Evolutionary conservation across 169 alveolate species (phyloP).

Genomic region (Plasmodium yoelii): DNA sequence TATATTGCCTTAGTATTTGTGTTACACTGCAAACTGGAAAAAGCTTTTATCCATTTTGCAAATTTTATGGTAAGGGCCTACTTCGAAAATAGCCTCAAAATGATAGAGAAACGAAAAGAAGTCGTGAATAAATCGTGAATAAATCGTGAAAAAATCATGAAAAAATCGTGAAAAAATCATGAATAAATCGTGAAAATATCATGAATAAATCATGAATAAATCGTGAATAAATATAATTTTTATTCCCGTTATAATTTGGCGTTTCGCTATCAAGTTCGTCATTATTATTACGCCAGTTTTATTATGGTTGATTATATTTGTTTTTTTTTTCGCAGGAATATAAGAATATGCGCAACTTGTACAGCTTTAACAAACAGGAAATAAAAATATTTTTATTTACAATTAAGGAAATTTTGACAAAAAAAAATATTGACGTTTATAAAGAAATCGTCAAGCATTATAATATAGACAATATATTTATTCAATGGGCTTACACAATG

Average conservation of each 20-base stretch:
- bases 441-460: constrained; percentile 68
- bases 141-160: neutral
- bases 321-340: constrained; percentile 32
- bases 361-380: constrained; percentile 72
- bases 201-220: neutral
- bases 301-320: neutral
- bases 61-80: constrained; percentile 51
- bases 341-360: constrained; percentile 43
- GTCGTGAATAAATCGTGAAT: neutral
- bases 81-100: neutral
- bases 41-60: constrained; percentile 73
- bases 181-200: neutral
- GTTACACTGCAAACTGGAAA: constrained; percentile 51
- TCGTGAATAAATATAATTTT: neutral
- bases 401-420: constrained; percentile 50
- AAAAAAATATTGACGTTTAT: constrained; percentile 52
- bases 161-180: neutral
- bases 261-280: neutral
- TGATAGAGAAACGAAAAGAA: neutral
- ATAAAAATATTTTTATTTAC: constrained; percentile 50
- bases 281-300: neutral
- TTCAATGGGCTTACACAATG: constrained; percentile 74
- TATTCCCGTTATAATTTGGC: neutral
- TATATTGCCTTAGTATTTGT: constrained; percentile 68
- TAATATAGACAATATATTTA: constrained; percentile 68